Conservation (phyloP, 306 rosid species). For the Trichosanthes truncata region DNA sequence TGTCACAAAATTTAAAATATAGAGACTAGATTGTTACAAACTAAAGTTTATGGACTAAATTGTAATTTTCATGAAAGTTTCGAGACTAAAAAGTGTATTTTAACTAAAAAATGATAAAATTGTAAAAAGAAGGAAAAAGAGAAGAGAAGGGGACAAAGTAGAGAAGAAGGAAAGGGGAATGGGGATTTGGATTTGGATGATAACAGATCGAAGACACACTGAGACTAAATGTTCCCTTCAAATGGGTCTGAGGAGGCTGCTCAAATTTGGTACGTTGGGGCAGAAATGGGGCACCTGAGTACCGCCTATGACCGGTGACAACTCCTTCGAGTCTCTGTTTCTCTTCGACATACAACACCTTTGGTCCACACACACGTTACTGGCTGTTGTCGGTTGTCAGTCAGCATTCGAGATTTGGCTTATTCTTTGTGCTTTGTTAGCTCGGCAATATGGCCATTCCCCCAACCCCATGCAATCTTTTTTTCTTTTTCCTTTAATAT, state of each 20-base stretch:
- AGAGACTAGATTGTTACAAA: no score
- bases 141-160: background rate
- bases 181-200: background rate
- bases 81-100: no score
- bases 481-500: background rate
- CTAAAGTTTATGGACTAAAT: no score
- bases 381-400: slow-evolving; percentile 15
- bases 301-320: slow-evolving; percentile 62
- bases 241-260: slow-evolving; percentile 10
- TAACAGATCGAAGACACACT: background rate
- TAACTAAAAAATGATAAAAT: no score
- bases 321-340: slow-evolving; percentile 9
- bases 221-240: background rate
- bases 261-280: slow-evolving; percentile 19
- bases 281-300: slow-evolving; percentile 15
- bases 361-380: slow-evolving; percentile 3
- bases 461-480: background rate
- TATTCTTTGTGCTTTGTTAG: background rate
- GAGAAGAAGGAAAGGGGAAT: background rate
- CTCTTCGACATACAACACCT: background rate
- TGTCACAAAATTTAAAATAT: no score
- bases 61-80: no score
- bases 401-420: background rate
- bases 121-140: background rate
- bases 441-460: background rate